A percentile compares a stretch with the other conserved stretches of the same genome.
Conservation (phyloP, 352 stramenopile genomes). For the Phytophthora megakarya region DNA sequence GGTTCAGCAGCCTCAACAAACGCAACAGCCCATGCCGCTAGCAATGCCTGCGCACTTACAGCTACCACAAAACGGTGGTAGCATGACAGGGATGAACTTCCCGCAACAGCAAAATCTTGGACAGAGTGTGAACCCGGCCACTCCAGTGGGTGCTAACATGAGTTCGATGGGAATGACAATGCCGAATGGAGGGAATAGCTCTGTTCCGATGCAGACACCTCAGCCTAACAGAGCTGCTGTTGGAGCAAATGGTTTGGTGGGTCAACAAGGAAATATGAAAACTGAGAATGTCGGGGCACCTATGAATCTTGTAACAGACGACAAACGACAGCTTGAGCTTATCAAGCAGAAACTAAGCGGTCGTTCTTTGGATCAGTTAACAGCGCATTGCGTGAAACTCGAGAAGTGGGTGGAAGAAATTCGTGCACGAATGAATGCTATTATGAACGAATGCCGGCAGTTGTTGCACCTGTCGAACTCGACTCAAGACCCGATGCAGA, state of each 20-base stretch:
- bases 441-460: conserved; percentile 85
- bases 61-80: conserved; percentile 30
- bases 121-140: conserved; percentile 10
- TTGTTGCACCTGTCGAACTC: conserved; percentile 77
- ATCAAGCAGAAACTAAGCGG: conserved; percentile 77
- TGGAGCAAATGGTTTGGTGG: conserved; percentile 19
- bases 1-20: conserved; percentile 19
- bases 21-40: conserved; percentile 20
- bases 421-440: conserved; percentile 75
- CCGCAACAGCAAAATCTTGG: conserved; percentile 29
- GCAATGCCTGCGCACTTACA: conserved; percentile 41
- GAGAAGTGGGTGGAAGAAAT: conserved; percentile 84
- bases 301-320: conserved; percentile 64
- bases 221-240: conserved; percentile 10
- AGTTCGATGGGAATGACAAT: conserved; percentile 37
- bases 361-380: conserved; percentile 75
- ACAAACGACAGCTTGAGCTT: conserved; percentile 69
- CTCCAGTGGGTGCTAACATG: conserved; percentile 13
- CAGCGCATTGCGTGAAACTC: conserved; percentile 80
- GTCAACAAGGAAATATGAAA: conserved; percentile 27
- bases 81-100: conserved; percentile 16
- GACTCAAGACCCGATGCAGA: conserved; percentile 64
- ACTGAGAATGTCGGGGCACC: conserved; percentile 30
- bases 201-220: conserved; percentile 8
- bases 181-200: conserved; percentile 30